A percentile compares a stretch with the other conserved stretches of the same genome.
Evolutionary conservation across 129 eudicot genomes (phyloP).

Genomic region (Centella asiatica): DNA sequence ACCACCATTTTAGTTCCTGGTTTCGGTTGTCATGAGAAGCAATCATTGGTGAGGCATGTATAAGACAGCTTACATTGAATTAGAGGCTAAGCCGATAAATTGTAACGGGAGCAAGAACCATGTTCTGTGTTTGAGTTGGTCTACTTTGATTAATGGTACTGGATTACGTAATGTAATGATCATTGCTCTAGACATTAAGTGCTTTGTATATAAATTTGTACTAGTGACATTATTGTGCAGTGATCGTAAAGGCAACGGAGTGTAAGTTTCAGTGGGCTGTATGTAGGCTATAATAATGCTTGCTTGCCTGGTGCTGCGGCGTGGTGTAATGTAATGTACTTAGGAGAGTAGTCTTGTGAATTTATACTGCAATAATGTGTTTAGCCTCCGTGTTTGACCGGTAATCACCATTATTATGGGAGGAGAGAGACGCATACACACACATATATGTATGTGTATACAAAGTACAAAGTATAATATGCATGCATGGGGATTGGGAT

Average conservation of each 20-base stretch:
- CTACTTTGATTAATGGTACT: not conserved
- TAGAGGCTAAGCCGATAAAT: not conserved
- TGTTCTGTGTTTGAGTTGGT: not conserved
- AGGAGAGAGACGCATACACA: not conserved
- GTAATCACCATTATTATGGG: not conserved
- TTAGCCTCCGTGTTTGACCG: slow-evolving; percentile 29
- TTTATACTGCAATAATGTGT: not conserved
- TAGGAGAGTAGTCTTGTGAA: not conserved
- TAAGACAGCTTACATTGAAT: not conserved
- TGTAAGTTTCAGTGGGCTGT: not conserved
- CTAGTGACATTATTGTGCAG: slow-evolving; percentile 13
- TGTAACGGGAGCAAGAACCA: slow-evolving; percentile 2
- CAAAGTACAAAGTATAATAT: not conserved
- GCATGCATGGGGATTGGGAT: slow-evolving; percentile 5
- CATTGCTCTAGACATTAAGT: not conserved
- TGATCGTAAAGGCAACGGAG: slow-evolving; percentile 42
- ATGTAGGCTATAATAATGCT: not conserved
- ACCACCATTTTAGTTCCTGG: slow-evolving; percentile 2
- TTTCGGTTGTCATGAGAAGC: not conserved
- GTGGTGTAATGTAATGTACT: slow-evolving; percentile 4
- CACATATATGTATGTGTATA: not conserved
- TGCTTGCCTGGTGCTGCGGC: slow-evolving; percentile 11
- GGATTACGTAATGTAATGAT: not conserved
- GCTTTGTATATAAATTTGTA: not conserved
- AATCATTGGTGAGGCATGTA: not conserved